These are phyloP conservation scores for Fusarium anguioides DNA, from an alignment of 2,329 filamentous ascomycete species.

Conservation along the genomic window DNA sequence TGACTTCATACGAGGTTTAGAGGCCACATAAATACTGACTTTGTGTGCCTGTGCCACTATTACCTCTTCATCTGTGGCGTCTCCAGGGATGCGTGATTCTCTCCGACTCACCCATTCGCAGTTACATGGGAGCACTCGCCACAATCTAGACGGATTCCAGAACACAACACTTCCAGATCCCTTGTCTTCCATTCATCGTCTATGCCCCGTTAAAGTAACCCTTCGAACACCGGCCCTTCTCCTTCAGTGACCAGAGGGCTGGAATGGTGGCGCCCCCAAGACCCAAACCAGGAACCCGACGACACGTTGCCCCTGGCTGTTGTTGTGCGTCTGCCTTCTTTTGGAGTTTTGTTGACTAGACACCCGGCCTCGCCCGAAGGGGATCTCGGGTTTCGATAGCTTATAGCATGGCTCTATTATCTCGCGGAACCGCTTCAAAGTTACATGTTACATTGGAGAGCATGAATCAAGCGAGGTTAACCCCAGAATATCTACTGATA, in stretches of 20 bases:
- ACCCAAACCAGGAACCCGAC: slow-evolving; percentile 24
- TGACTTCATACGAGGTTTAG: not conserved
- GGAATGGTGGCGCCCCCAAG: slow-evolving; percentile 38
- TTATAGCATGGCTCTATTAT: slow-evolving; percentile 24
- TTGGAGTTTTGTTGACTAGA: slow-evolving; percentile 22
- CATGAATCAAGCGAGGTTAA: slow-evolving; percentile 30
- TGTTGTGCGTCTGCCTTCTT: slow-evolving; percentile 20
- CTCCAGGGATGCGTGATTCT: slow-evolving; percentile 24
- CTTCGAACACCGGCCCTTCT: slow-evolving; percentile 21
- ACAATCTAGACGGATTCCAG: slow-evolving; percentile 40
- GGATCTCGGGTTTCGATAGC: slow-evolving; percentile 26
- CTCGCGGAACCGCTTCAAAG: slow-evolving; percentile 22
- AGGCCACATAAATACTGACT: slow-evolving; percentile 6
- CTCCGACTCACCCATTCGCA: slow-evolving; percentile 30
- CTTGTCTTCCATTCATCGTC: slow-evolving; percentile 13
- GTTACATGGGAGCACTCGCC: slow-evolving; percentile 35
- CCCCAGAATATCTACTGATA: slow-evolving; percentile 15
- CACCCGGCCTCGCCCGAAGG: slow-evolving; percentile 36
- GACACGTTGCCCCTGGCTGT: slow-evolving; percentile 7
- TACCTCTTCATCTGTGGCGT: slow-evolving; percentile 24
- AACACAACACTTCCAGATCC: slow-evolving; percentile 32
- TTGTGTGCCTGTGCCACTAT: not conserved
- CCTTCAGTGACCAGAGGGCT: slow-evolving; percentile 3
- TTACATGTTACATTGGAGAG: slow-evolving; percentile 24
- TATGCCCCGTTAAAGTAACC: slow-evolving; percentile 8